Evolutionary conservation across 345 rosid genomes (phyloP).

Genomic region (Cardiospermum halicacabum): DNA sequence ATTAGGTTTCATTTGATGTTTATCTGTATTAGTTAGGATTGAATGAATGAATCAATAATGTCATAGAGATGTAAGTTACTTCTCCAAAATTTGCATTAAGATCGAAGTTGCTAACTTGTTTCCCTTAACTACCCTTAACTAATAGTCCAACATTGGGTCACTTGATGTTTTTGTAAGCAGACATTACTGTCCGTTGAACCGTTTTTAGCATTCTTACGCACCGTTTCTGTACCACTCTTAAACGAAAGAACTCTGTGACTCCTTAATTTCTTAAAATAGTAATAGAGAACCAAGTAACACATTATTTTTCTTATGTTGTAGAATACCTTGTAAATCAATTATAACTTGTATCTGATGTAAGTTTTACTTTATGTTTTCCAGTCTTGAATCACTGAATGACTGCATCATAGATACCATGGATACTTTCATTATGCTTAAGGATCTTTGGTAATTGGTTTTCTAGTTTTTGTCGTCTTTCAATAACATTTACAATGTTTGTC

Average conservation of each 20-base stretch:
- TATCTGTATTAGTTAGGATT: background rate
- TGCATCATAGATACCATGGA: background rate
- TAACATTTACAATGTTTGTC: background rate
- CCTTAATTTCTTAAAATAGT: conserved; percentile 1
- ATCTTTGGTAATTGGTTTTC: background rate
- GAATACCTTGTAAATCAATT: background rate
- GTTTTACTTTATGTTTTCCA: background rate
- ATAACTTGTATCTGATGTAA: background rate
- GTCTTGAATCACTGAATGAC: background rate
- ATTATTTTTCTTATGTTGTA: background rate
- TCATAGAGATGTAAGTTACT: background rate
- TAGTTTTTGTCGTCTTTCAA: background rate
- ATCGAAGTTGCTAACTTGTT: background rate
- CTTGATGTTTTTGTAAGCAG: background rate
- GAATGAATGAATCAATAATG: background rate
- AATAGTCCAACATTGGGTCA: background rate
- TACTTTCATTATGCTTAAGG: background rate
- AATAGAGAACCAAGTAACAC: background rate
- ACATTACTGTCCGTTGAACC: background rate
- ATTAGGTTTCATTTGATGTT: background rate
- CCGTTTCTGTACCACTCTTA: background rate
- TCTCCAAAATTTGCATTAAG: background rate
- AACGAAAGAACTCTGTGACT: background rate
- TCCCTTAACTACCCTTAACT: background rate
- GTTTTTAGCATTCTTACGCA: conserved; percentile 2